These are phyloP conservation scores for Dimocarpus longan DNA, from an alignment of 345 rosid species.

Conservation along the genomic window DNA sequence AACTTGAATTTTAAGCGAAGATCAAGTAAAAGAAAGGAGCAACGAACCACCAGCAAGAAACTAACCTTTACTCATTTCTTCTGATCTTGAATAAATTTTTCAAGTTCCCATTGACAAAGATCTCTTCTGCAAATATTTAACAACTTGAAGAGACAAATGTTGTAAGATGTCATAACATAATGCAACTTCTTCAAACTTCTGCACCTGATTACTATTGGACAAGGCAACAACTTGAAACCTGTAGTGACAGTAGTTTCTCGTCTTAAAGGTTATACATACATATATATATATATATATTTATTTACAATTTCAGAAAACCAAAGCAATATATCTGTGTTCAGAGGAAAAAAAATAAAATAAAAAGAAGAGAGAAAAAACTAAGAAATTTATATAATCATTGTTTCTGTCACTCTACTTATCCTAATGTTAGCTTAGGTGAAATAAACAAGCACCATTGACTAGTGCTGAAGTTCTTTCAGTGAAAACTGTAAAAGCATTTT, in stretches of 20 bases:
- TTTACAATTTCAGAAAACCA: slow-evolving; percentile 17
- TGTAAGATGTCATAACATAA: not conserved
- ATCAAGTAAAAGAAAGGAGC: too few relatives aligned
- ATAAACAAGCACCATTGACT: slow-evolving; percentile 2
- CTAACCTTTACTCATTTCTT: too few relatives aligned
- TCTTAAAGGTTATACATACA: slow-evolving; percentile 3
- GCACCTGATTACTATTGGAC: not conserved
- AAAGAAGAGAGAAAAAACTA: not conserved
- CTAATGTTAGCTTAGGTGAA: slow-evolving; percentile 6
- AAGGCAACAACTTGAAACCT: not conserved
- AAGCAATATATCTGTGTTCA: not conserved
- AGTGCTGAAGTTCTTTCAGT: not conserved
- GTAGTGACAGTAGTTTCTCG: not conserved
- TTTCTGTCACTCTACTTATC: not conserved
- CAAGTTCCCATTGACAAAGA: too few relatives aligned
- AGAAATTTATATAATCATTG: not conserved
- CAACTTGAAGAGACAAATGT: too few relatives aligned
- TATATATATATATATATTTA: not conserved
- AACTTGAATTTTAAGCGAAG: not conserved
- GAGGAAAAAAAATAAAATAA: not conserved
- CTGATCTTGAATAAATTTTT: too few relatives aligned
- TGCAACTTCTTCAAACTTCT: not conserved
- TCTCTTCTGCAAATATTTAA: too few relatives aligned
- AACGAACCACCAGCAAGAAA: too few relatives aligned
- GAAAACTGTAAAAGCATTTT: slow-evolving; percentile 19